Conservation (phyloP, 345 rosid species). For the Rhodamnia argentea region DNA sequence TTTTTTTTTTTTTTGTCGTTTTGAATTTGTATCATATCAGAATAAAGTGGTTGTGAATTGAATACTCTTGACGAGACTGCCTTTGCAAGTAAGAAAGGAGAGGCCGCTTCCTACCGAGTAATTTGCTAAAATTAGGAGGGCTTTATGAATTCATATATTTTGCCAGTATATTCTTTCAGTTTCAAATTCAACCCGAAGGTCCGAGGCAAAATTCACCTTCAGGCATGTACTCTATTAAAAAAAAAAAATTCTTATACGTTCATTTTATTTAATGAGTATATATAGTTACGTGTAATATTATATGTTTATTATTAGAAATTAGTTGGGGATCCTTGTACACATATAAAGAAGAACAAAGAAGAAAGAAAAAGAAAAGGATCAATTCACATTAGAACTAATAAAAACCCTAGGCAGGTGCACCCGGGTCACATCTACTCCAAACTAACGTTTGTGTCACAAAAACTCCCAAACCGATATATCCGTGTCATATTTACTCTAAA, state of each 20-base stretch:
- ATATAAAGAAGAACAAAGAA: neutral
- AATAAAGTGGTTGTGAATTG: too few relatives aligned
- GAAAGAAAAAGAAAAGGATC: neutral
- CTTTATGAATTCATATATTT: neutral
- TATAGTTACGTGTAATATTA: neutral
- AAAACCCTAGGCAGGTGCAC: neutral
- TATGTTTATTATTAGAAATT: neutral
- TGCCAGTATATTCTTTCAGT: neutral
- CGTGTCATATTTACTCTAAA: fast-evolving
- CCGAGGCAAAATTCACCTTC: neutral
- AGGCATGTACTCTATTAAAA: neutral
- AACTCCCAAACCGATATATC: neutral
- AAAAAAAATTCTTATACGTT: too few relatives aligned
- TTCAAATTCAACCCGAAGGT: neutral
- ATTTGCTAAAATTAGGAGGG: neutral
- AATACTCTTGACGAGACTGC: too few relatives aligned
- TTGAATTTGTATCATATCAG: too few relatives aligned
- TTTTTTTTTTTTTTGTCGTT: too few relatives aligned
- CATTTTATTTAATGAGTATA: neutral
- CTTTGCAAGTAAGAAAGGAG: too few relatives aligned
- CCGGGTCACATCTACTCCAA: neutral
- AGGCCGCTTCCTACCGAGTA: too few relatives aligned
- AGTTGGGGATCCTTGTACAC: neutral
- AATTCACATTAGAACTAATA: neutral
- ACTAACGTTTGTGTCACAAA: neutral